Base-by-base conservation (phyloP, 1,284 basidiomycete genomes). In the Boletus coffeatus region DNA sequence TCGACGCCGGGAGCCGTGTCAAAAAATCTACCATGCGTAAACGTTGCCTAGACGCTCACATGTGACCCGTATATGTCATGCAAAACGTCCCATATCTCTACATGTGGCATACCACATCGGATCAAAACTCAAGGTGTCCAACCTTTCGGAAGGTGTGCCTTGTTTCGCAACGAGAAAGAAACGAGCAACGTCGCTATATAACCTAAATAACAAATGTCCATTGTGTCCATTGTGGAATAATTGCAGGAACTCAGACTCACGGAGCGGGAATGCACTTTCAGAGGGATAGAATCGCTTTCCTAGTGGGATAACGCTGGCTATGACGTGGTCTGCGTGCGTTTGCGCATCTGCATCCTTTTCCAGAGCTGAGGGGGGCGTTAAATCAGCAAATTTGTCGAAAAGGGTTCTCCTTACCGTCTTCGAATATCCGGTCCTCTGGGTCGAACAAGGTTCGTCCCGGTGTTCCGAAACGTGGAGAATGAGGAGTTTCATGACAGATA, bases 381-480 rank as follows among this genome's bases (percentile, higher is more conserved):
- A 46, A 39, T 7, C n/a, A 21, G 53, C 43, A 37, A 58, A 43
- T 18, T 39, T 36, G 11, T 56, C 46, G 25, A 63, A 50, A 3
- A 29, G 13, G 18, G 34, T 43, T 59, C 36, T 57, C 77, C 84
- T 66, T 72, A 89, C 93, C 86, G 68, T 89, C 85, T 57, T 90
- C 85, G 64, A 98, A 85, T 65, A 99, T 87, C 67, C 86, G 86
- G 66, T 88, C 87, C 97, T 96, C 96, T 94, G 3, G 90, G 87
- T 57, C 85, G 81, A 8, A 94, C 88, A 36, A 97, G 78, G 84
- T 63, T 92, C 87, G 70, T 99, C 94, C 16, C 89, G 87, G 72
- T 96, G 93, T 73, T 96, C 94, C 8, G 97, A 94, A 5, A 96
- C 90, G 72, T 97, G 92, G 63, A 98, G 83, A 72, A 98, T 95